These are phyloP conservation scores for Cercospora zeina DNA, from an alignment of 2,329 filamentous ascomycete species.

Conservation along the genomic window DNA sequence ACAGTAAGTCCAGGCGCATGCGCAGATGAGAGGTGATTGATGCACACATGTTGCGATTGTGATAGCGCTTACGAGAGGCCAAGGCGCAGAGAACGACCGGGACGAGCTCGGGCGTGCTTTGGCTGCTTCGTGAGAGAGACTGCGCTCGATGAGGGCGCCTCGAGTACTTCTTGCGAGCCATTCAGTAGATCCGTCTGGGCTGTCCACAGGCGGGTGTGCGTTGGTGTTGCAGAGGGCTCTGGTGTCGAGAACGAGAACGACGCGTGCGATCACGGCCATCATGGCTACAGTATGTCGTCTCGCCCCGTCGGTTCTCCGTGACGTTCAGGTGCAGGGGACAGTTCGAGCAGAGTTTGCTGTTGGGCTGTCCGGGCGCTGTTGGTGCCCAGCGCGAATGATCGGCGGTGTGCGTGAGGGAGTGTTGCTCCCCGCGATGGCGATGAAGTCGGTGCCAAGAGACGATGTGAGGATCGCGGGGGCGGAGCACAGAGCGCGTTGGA, in stretches of 20 bases:
- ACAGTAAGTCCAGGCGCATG: neutral
- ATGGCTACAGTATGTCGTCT: neutral
- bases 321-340: neutral
- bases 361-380: neutral
- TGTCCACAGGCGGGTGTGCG: neutral
- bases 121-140: neutral
- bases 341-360: neutral
- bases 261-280: neutral
- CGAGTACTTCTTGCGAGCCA: neutral
- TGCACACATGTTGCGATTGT: neutral
- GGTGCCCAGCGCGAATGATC: neutral
- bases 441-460: neutral
- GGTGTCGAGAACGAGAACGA: neutral
- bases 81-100: neutral
- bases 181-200: neutral
- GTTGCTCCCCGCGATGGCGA: neutral
- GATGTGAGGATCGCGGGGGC: neutral
- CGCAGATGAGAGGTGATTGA: neutral
- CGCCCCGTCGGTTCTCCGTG: neutral
- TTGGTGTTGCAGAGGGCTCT: neutral
- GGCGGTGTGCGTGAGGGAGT: neutral
- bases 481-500: neutral
- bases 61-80: neutral
- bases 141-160: neutral
- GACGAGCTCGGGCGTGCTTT: neutral